Conservation (phyloP, 2,329 filamentous ascomycete species). For the Neonectria magnoliae region DNA sequence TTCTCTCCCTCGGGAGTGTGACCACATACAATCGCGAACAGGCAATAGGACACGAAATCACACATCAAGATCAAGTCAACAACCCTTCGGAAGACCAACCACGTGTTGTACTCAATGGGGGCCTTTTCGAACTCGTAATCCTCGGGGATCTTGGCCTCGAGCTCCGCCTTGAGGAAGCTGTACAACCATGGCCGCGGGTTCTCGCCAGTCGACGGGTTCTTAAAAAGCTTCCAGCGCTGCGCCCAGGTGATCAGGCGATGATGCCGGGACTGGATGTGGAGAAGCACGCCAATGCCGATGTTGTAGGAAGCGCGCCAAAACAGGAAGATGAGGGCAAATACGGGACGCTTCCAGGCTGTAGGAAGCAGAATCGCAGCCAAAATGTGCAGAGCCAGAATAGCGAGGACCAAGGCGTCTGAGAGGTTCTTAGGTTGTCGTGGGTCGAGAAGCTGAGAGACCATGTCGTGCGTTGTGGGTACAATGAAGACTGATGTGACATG, state of each 20-base stretch:
- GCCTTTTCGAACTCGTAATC: conserved; percentile 95
- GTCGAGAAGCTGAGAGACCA: conserved; percentile 97
- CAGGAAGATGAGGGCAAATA: conserved; percentile 85
- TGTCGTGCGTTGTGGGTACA: conserved; percentile 96
- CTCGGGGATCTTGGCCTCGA: conserved; percentile 92
- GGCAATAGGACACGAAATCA: conserved; percentile 96
- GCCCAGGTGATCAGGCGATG: conserved; percentile 89
- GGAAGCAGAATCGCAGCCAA: conserved; percentile 79
- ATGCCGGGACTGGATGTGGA: conserved; percentile 91
- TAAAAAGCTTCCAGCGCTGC: conserved; percentile 85
- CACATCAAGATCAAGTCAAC: conserved; percentile 99
- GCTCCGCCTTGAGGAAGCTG: conserved; percentile 83
- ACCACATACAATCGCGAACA: conserved; percentile 91
- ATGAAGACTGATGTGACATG: conserved; percentile 77
- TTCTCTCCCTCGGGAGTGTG: conserved; percentile 79
- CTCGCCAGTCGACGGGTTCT: conserved; percentile 79
- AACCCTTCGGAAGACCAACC: conserved; percentile 93
- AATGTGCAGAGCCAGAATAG: conserved; percentile 80
- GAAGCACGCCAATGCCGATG: conserved; percentile 88
- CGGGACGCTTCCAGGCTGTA: conserved; percentile 72
- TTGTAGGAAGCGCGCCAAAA: conserved; percentile 97
- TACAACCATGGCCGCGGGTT: conserved; percentile 88
- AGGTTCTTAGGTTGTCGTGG: conserved; percentile 95
- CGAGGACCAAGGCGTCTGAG: conserved; percentile 83
- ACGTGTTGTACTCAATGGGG: conserved; percentile 98